phyloP scores from a whole-genome alignment of 768 basidiomycete genomes.

The Tricholomella constricta region DNA sequence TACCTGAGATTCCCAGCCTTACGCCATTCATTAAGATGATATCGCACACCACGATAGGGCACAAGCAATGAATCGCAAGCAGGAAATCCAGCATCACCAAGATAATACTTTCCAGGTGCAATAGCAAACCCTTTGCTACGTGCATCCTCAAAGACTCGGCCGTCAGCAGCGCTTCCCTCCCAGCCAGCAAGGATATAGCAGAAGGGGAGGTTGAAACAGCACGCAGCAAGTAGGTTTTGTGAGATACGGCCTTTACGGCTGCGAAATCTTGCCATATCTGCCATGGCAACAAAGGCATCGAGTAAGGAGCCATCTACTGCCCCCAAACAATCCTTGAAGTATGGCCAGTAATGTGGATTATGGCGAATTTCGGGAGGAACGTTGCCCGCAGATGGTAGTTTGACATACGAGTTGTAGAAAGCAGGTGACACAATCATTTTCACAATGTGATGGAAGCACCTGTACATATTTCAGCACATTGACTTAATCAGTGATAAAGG shows the following conservation, averaged over 20 bases:
- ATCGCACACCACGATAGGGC: constrained; percentile 37
- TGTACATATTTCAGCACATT: not conserved
- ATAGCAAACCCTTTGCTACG: constrained; percentile 28
- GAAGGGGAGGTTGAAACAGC: constrained; percentile 35
- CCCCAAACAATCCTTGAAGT: constrained; percentile 29
- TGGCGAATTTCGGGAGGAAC: constrained; percentile 25
- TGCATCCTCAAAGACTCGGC: constrained; percentile 31
- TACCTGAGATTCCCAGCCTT: too few relatives aligned
- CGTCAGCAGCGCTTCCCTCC: constrained; percentile 42
- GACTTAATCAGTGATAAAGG: not conserved
- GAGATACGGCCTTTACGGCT: constrained; percentile 36
- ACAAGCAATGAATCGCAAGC: constrained; percentile 35
- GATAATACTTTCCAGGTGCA: constrained; percentile 32
- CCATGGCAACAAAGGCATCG: constrained; percentile 16
- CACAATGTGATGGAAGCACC: constrained; percentile 22
- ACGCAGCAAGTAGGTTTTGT: constrained; percentile 39
- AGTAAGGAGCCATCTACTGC: constrained; percentile 39
- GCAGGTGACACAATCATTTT: constrained; percentile 11
- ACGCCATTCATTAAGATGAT: too few relatives aligned
- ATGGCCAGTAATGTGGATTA: constrained; percentile 36
- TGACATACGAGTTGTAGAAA: constrained; percentile 2
- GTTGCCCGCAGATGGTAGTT: constrained; percentile 7
- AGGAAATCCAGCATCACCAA: constrained; percentile 40
- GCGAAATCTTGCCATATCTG: constrained; percentile 10
- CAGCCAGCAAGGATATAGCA: constrained; percentile 40